Conservation (phyloP, 441 rosid genomes). For the Corymbia calophylla region DNA sequence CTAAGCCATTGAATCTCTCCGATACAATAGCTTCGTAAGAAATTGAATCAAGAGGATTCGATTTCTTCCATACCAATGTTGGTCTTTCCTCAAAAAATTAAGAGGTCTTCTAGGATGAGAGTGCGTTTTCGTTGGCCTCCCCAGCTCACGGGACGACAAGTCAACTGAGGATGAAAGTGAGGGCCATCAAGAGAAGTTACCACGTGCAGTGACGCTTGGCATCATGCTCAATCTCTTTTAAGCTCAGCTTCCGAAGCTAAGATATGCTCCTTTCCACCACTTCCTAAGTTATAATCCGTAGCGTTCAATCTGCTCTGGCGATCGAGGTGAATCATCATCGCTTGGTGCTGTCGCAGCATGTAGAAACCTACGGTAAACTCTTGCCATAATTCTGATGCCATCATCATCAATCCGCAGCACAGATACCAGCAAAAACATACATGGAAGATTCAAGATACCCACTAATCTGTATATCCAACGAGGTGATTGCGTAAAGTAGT, state of each 20-base stretch:
- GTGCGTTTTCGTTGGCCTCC: neutral
- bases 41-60: conserved; percentile 5
- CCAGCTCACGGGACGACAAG: neutral
- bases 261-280: conserved; percentile 1
- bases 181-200: neutral
- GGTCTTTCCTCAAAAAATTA: too few species aligned
- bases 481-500: too few species aligned
- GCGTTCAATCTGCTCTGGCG: conserved; percentile 31
- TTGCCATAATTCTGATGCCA: neutral
- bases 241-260: neutral
- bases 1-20: too few species aligned
- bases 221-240: neutral
- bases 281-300: conserved; percentile 4
- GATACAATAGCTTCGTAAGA: too few species aligned
- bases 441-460: neutral
- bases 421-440: neutral
- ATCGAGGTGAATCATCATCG: neutral
- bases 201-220: neutral
- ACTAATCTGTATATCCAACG: too few species aligned
- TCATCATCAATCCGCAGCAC: neutral
- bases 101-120: too few species aligned
- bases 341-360: neutral
- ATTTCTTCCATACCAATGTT: conserved; percentile 9
- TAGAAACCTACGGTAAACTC: neutral
- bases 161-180: too few species aligned